phyloP scores from a whole-genome alignment of 768 basidiomycete genomes.

The Amanita muscaria region DNA sequence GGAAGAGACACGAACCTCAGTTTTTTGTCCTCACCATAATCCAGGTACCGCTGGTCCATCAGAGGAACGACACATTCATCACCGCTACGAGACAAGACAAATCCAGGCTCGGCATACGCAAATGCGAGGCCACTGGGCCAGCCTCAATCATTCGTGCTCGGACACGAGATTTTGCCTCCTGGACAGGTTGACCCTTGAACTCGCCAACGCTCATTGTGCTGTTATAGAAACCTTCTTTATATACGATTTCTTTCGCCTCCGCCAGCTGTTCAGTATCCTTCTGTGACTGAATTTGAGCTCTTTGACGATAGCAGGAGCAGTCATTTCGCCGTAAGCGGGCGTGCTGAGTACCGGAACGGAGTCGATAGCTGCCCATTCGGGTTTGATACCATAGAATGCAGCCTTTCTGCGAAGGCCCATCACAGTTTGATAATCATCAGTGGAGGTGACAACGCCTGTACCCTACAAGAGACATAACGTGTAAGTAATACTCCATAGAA shows the following conservation, averaged over 20 bases:
- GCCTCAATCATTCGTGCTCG: constrained; percentile 72
- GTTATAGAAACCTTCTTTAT: constrained; percentile 97
- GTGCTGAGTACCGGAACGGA: constrained; percentile 85
- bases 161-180: constrained; percentile 88
- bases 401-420: constrained; percentile 93
- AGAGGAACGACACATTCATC: constrained; percentile 99
- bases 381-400: constrained; percentile 91
- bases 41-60: constrained; percentile 99
- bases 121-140: constrained; percentile 76
- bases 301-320: constrained; percentile 75
- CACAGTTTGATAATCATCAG: constrained; percentile 89
- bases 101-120: constrained; percentile 89
- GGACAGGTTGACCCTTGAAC: constrained; percentile 80
- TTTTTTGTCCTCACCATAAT: constrained; percentile 83
- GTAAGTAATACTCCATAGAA: neutral
- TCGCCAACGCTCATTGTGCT: constrained; percentile 89
- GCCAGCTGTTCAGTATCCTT: constrained; percentile 89
- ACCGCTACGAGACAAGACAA: constrained; percentile 82
- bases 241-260: constrained; percentile 95
- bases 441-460: constrained; percentile 96
- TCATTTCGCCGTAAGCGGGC: constrained; percentile 87
- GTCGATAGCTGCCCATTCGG: constrained; percentile 77
- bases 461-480: constrained; percentile 43
- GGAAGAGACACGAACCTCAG: constrained; percentile 52
- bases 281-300: constrained; percentile 91